Conservation (phyloP, 148 eudicot species). For the Camellia lanceoleosa region DNA sequence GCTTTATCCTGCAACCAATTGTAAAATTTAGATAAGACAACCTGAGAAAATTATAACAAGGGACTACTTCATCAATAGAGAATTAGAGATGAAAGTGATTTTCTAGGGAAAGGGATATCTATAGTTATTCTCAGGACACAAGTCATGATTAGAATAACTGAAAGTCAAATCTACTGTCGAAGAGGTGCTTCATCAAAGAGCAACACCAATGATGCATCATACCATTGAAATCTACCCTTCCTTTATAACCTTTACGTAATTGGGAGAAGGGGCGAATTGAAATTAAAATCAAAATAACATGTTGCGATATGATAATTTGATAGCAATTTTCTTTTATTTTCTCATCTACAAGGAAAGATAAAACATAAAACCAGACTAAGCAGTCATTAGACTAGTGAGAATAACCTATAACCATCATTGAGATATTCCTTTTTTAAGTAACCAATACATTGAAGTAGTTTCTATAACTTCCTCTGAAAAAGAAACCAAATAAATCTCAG, state of each 20-base stretch:
- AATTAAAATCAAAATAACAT: too few relatives aligned
- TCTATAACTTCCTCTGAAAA: neutral
- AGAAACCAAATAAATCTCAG: neutral
- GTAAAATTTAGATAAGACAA: conserved; percentile 1
- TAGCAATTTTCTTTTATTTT: too few relatives aligned
- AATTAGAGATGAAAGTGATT: too few relatives aligned
- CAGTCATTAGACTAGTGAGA: neutral
- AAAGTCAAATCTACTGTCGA: neutral
- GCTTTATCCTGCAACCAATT: conserved; percentile 62
- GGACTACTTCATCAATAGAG: neutral
- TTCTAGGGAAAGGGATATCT: neutral
- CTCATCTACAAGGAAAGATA: neutral
- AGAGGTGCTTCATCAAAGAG: neutral
- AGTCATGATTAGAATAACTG: neutral
- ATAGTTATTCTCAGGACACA: neutral
- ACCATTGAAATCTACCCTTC: neutral
- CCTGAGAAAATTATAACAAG: neutral
- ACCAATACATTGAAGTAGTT: too few relatives aligned
- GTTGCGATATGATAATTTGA: neutral
- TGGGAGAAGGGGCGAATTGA: neutral
- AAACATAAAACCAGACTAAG: neutral
- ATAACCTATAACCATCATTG: neutral
- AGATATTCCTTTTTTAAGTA: neutral
- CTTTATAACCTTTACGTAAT: neutral
- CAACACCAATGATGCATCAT: neutral